phyloP scores from a whole-genome alignment of 2,329 filamentous ascomycete genomes.

The Plenodomus biglobosus region DNA sequence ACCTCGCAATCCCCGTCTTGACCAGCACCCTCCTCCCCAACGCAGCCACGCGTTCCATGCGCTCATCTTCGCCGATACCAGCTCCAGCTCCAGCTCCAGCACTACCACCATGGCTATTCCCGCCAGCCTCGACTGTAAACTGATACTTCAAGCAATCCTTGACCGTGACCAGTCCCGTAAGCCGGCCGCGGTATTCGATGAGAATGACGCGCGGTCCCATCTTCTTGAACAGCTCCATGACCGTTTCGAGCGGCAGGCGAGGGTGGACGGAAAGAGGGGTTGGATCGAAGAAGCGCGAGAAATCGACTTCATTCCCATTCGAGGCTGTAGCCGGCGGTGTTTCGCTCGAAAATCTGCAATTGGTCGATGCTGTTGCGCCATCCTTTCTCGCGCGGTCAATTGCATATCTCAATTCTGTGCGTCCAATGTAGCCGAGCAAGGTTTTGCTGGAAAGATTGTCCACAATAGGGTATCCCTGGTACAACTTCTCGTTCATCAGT shows the following conservation, averaged over 20 bases:
- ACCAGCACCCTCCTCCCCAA: slow-evolving; percentile 11
- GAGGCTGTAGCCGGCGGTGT: neutral
- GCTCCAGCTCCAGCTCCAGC: slow-evolving; percentile 1
- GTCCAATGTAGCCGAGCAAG: slow-evolving; percentile 87
- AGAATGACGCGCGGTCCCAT: slow-evolving; percentile 93
- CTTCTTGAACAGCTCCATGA: slow-evolving; percentile 98
- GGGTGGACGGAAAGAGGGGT: slow-evolving; percentile 92
- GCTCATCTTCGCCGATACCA: slow-evolving; percentile 22
- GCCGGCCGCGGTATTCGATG: slow-evolving; percentile 82
- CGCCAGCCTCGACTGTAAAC: slow-evolving; percentile 89
- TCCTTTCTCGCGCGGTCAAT: slow-evolving; percentile 77
- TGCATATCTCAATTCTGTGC: slow-evolving; percentile 88
- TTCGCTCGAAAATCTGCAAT: neutral
- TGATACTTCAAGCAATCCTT: slow-evolving; percentile 98
- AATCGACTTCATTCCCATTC: slow-evolving; percentile 59
- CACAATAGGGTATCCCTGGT: slow-evolving; percentile 91
- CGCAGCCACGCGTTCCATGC: slow-evolving; percentile 33
- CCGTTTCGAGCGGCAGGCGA: slow-evolving; percentile 86
- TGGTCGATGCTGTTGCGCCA: neutral
- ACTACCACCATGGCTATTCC: slow-evolving; percentile 52
- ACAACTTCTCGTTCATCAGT: slow-evolving; percentile 74
- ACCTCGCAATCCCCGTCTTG: slow-evolving; percentile 8
- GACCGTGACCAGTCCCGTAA: slow-evolving; percentile 86
- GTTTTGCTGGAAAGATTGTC: slow-evolving; percentile 70
- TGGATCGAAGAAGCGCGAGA: slow-evolving; percentile 83